Conservation (phyloP, 2,329 filamentous ascomycete genomes). For the Chrysoporthe austroafricana region DNA sequence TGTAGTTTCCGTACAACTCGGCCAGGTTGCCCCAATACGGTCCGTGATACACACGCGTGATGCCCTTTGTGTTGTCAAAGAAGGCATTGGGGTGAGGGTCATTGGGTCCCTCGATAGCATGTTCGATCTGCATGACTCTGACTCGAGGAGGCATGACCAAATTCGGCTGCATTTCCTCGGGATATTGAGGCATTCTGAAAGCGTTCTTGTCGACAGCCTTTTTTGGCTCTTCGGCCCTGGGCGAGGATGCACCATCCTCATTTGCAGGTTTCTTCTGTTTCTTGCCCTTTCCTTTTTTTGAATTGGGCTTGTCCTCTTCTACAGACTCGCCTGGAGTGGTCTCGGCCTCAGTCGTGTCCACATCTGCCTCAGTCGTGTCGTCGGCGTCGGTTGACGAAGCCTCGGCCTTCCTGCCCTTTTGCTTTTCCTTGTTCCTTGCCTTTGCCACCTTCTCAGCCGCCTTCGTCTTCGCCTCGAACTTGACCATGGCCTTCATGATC, state of each 20-base stretch:
- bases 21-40: constrained; percentile 57
- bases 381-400: constrained; percentile 21
- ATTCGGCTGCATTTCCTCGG: constrained; percentile 41
- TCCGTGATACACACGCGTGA: constrained; percentile 62
- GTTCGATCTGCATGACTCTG: constrained; percentile 58
- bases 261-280: constrained; percentile 10
- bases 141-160: constrained; percentile 53
- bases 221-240: constrained; percentile 28
- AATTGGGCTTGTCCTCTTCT: constrained; percentile 31
- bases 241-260: constrained; percentile 12
- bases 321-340: constrained; percentile 18
- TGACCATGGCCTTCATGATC: constrained; percentile 31
- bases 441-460: constrained; percentile 10
- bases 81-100: constrained; percentile 65
- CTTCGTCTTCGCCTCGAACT: constrained; percentile 19
- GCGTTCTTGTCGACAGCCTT: constrained; percentile 20
- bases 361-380: constrained; percentile 16
- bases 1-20: constrained; percentile 44
- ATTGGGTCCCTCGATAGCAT: constrained; percentile 54
- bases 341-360: constrained; percentile 17
- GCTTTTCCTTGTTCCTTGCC: constrained; percentile 29
- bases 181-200: constrained; percentile 28
- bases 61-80: constrained; percentile 55
- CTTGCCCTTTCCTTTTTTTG: constrained; percentile 22
- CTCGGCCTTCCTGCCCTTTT: constrained; percentile 28